Conservation (phyloP, 371 early-diverging fungal genomes). For the Sporodiniella umbellata region DNA sequence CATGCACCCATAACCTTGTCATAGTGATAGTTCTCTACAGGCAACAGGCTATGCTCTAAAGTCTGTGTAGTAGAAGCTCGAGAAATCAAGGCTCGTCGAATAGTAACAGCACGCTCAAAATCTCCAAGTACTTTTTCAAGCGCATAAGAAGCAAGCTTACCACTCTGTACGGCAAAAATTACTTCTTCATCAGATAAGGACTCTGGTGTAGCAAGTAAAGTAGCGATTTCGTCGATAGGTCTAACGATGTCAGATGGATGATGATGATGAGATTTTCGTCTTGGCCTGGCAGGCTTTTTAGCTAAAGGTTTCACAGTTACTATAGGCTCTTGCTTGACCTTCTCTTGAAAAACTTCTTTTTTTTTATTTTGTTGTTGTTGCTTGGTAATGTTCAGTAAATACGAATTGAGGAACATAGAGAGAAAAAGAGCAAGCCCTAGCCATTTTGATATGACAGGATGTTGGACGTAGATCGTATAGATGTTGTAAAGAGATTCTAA, state of each 20-base stretch:
- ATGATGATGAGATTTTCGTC: conserved; percentile 1
- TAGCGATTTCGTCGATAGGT: conserved; percentile 55
- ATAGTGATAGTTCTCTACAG: conserved; percentile 85
- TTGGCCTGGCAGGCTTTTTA: conserved; percentile 13
- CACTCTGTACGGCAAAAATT: conserved; percentile 63
- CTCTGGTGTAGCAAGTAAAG: conserved; percentile 50
- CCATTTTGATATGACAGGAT: conserved; percentile 60
- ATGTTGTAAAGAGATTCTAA: conserved; percentile 44
- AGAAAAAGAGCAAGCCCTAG: conserved; percentile 44
- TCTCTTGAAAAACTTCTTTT: not conserved
- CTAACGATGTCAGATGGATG: conserved; percentile 20
- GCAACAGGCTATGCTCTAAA: conserved; percentile 64
- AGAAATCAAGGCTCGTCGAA: conserved; percentile 76
- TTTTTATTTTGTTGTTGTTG: conserved; percentile 30
- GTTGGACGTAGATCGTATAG: conserved; percentile 52
- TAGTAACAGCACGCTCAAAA: conserved; percentile 76
- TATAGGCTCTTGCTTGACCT: not conserved
- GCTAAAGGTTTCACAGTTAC: not conserved
- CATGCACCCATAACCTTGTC: conserved; percentile 87
- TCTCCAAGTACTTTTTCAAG: conserved; percentile 81
- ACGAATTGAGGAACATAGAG: conserved; percentile 58
- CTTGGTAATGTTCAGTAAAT: conserved; percentile 53
- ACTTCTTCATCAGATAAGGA: conserved; percentile 72
- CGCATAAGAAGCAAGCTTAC: conserved; percentile 78
- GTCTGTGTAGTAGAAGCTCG: conserved; percentile 62